Evolutionary conservation across 495 filamentous ascomycete species (phyloP).

Genomic region (Hyaloscypha hepaticicola): DNA sequence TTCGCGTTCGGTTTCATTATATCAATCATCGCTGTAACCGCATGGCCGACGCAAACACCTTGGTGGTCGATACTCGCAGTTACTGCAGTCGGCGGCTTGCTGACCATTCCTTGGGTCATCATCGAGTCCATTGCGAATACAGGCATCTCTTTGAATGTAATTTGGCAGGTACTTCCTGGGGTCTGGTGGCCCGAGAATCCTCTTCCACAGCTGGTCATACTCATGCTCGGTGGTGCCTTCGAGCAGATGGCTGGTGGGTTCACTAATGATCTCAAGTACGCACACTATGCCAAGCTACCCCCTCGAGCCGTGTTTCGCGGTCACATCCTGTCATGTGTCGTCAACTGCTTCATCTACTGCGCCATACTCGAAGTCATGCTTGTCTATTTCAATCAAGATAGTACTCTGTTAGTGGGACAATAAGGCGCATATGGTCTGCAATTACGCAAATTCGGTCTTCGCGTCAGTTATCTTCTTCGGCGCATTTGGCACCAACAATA

Average conservation of each 20-base stretch:
- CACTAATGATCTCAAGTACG: constrained; percentile 52
- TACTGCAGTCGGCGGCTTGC: not conserved
- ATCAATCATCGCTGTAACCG: not conserved
- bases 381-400: not conserved
- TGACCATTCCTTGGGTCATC: constrained; percentile 4
- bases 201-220: not conserved
- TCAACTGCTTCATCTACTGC: not conserved
- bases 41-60: constrained; percentile 6
- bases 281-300: constrained; percentile 67
- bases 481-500: not conserved
- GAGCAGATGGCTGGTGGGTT: constrained; percentile 30
- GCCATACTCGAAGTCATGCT: not conserved
- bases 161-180: not conserved
- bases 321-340: not conserved
- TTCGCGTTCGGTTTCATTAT: constrained; percentile 8
- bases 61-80: not conserved
- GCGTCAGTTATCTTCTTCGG: not conserved
- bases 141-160: not conserved
- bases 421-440: not conserved
- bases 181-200: not conserved
- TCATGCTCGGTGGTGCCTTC: not conserved
- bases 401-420: constrained; percentile 1
- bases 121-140: constrained; percentile 3
- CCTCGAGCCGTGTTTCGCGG: constrained; percentile 28
- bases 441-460: not conserved